These are phyloP conservation scores for Erythrobasidium yunnanense DNA, from an alignment of 768 basidiomycete genomes.

Conservation along the genomic window DNA sequence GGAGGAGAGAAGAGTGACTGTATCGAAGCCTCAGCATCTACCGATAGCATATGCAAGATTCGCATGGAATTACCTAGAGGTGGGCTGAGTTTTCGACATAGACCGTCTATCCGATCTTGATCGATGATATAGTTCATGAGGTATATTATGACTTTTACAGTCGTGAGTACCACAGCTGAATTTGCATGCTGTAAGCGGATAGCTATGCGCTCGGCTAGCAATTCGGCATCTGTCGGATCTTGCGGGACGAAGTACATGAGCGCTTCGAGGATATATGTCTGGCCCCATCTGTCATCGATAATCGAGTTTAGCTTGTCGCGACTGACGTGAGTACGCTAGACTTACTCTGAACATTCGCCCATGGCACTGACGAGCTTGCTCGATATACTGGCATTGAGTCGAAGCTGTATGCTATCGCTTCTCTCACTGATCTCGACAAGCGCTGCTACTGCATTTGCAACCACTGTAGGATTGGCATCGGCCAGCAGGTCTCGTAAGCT, in stretches of 20 bases:
- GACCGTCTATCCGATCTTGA: slow-evolving; percentile 67
- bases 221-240: slow-evolving; percentile 71
- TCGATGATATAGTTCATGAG: slow-evolving; percentile 99
- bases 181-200: slow-evolving; percentile 95
- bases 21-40: background rate
- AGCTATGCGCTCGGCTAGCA: slow-evolving; percentile 89
- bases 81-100: slow-evolving; percentile 96
- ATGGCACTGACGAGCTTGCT: slow-evolving; percentile 83
- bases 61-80: slow-evolving; percentile 58
- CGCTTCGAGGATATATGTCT: slow-evolving; percentile 94
- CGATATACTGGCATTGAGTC: slow-evolving; percentile 72
- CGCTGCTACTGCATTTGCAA: slow-evolving; percentile 92
- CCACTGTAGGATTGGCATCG: slow-evolving; percentile 89
- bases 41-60: background rate
- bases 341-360: slow-evolving; percentile 93
- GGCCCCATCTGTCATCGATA: slow-evolving; percentile 97
- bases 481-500: slow-evolving; percentile 81
- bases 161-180: slow-evolving; percentile 96
- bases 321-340: too few relatives aligned
- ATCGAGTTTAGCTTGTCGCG: too few relatives aligned
- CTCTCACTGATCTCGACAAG: slow-evolving; percentile 93
- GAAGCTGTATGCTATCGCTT: slow-evolving; percentile 85
- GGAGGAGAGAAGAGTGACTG: slow-evolving; percentile 88
- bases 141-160: slow-evolving; percentile 87
- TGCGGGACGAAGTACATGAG: slow-evolving; percentile 89